Conservation (phyloP, 2,329 filamentous ascomycete genomes). For the Cadophora gregata region DNA sequence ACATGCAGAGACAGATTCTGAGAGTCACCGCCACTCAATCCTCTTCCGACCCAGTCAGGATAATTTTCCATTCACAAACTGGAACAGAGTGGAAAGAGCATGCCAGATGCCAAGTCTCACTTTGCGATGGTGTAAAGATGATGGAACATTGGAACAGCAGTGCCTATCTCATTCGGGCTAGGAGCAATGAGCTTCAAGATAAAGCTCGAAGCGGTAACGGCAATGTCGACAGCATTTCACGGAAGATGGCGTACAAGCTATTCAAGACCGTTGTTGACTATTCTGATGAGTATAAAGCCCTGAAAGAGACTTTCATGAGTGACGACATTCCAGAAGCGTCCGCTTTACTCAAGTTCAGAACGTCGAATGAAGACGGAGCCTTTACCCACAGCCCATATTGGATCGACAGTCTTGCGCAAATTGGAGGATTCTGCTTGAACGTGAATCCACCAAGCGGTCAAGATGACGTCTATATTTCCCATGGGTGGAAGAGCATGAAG, state of each 20-base stretch:
- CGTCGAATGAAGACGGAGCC: constrained; percentile 30
- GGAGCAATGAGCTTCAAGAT: constrained; percentile 1
- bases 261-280: neutral
- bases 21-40: constrained; percentile 3
- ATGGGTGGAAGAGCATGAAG: constrained; percentile 8
- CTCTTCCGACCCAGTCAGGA: neutral
- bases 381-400: constrained; percentile 34
- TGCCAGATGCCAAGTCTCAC: constrained; percentile 6
- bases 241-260: constrained; percentile 4
- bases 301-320: constrained; percentile 13
- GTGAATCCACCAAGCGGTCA: constrained; percentile 11
- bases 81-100: neutral
- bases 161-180: constrained; percentile 3
- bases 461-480: constrained; percentile 9
- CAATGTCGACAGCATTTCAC: constrained; percentile 3
- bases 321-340: constrained; percentile 35
- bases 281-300: neutral
- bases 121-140: constrained; percentile 7
- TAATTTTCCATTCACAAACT: neutral
- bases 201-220: neutral
- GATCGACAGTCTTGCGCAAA: constrained; percentile 32
- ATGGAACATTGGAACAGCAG: constrained; percentile 8
- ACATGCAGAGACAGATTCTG: neutral
- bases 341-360: constrained; percentile 35
- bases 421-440: constrained; percentile 37